Base-by-base conservation (phyloP, 169 alveolate species). In the Plasmodium sp. region DNA sequence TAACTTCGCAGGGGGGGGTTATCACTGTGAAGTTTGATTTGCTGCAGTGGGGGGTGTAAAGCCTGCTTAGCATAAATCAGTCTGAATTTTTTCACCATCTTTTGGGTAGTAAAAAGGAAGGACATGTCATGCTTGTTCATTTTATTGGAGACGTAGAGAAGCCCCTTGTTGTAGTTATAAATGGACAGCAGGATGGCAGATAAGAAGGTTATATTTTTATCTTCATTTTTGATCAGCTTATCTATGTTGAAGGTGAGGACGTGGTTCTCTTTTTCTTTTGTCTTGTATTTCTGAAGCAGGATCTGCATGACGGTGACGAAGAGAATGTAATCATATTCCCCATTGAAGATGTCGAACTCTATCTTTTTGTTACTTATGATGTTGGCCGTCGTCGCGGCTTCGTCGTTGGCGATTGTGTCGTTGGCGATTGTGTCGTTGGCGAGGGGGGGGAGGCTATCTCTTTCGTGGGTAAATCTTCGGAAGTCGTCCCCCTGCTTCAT, bases 271-370 rank as follows among this genome's bases (percentile, higher is more conserved):
- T 86, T 51, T 56, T 86, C 88, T 41, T 77, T 86, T 77, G 79
- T 75, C 72, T 86, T 86, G 77, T 41, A 86, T 75, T 86, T 86
- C 62, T 86, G 93, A 56, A 86, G 71, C 43, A 86, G 33, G n/a
- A 86, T 86, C 33, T 86, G 93, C 85, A 86, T 86, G 27, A 86
- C 93, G 31, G 93, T 86, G 43, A 86, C 73, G 48, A 86, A 86
- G 43, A 86, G 71, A 6, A 86, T 79, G 58, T 86, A 86, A n/a
- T 86, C 93, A 43, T 86, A 86, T 33, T 86, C 93, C 27, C 85
- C 93, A 86, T 86, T 86, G 71, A 77, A 86, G 33, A 86, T 86
- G 36, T 86, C 88, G 31, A 86, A 86, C 34, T 86, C 86, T 22
- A 86, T 71, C 43, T 86, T 74, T 75, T 36, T 86, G 34, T 56